Evolutionary conservation across 2,329 filamentous ascomycete genomes (phyloP).

Genomic region (Scedosporium boydii): DNA sequence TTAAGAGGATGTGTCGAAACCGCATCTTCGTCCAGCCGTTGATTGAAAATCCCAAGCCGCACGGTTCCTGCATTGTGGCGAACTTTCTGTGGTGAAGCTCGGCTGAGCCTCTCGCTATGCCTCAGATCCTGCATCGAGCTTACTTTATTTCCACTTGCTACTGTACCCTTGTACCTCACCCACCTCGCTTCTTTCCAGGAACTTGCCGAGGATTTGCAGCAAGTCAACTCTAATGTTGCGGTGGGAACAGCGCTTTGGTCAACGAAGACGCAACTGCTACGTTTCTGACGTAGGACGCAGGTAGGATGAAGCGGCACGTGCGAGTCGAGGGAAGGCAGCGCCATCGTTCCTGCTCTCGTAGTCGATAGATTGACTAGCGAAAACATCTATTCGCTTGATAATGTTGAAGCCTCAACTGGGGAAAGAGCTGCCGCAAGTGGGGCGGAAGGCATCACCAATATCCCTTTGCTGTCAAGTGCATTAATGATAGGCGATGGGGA

Average conservation of each 20-base stretch:
- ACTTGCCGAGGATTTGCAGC: neutral
- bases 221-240: neutral
- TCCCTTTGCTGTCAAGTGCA: neutral
- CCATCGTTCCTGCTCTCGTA: neutral
- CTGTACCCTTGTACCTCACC: neutral
- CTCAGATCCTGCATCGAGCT: neutral
- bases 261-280: neutral
- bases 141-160: neutral
- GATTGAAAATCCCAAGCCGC: neutral
- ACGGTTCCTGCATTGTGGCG: constrained; percentile 2
- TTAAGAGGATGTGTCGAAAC: neutral
- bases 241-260: neutral
- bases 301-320: neutral
- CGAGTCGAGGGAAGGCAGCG: neutral
- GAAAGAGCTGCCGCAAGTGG: neutral
- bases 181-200: constrained; percentile 1
- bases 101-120: constrained; percentile 1
- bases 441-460: neutral
- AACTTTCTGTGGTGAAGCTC: neutral
- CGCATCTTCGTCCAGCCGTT: neutral
- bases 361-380: no score
- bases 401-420: neutral
- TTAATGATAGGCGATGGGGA: neutral
- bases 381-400: neutral
- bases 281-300: neutral